A percentile compares a stretch with the other conserved stretches of the same genome.
Evolutionary conservation across 202 grass and related monocot genomes (phyloP).

Genomic region (Thinopyrum obtusiflorum): DNA sequence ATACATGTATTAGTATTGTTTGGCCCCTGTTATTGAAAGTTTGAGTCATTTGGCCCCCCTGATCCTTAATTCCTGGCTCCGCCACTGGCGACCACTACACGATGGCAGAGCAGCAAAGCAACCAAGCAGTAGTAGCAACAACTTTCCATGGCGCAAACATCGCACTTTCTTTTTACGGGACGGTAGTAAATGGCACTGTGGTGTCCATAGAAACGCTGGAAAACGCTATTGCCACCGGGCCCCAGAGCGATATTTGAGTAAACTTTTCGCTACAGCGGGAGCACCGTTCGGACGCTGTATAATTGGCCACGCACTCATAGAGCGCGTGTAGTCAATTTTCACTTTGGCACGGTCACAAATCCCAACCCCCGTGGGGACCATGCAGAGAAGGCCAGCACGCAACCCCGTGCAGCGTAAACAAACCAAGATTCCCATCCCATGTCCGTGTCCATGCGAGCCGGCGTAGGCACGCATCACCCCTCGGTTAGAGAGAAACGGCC

Average conservation of each 20-base stretch:
- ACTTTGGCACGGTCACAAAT: slow-evolving; percentile 37
- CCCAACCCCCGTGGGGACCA: slow-evolving; percentile 38
- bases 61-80: too few relatives aligned
- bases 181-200: background rate
- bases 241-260: background rate
- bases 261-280: background rate
- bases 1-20: too few relatives aligned
- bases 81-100: too few relatives aligned
- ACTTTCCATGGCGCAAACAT: background rate
- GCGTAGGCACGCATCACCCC: slow-evolving; percentile 45
- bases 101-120: background rate
- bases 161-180: too few relatives aligned
- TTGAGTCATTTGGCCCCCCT: too few relatives aligned
- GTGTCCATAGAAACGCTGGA: too few relatives aligned
- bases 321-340: slow-evolving; percentile 16
- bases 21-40: too few relatives aligned
- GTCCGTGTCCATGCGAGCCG: slow-evolving; percentile 37
- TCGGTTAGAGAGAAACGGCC: slow-evolving; percentile 57
- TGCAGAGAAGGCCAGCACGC: background rate
- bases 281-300: background rate
- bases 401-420: slow-evolving; percentile 33
- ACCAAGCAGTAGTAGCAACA: background rate
- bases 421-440: slow-evolving; percentile 51
- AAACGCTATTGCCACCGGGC: too few relatives aligned
- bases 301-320: background rate